Percentiles rank a stretch among this genome's conserved stretches.
Conservation (phyloP, 306 rosid genomes). For the Prunus mume region DNA sequence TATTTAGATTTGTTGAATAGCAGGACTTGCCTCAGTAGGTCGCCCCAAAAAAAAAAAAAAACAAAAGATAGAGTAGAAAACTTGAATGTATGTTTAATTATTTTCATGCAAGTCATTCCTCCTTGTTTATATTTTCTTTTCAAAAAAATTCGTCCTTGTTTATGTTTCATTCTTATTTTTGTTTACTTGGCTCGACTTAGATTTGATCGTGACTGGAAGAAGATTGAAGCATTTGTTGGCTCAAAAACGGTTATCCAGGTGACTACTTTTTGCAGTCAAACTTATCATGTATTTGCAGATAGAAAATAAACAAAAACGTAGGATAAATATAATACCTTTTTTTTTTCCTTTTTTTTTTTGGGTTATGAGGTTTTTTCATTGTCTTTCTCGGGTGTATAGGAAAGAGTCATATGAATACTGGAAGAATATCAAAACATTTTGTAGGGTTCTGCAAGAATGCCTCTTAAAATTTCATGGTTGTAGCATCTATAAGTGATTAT, state of each 20-base stretch:
- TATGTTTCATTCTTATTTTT: constrained; percentile 7
- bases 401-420: no score
- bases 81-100: neutral
- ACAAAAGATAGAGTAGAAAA: neutral
- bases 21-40: neutral
- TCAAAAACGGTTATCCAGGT: constrained; percentile 99
- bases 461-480: no score
- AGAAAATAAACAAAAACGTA: neutral
- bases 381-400: no score
- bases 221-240: constrained; percentile 94
- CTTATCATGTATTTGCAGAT: neutral
- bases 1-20: neutral
- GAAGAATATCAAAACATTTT: no score
- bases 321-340: neutral
- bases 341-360: neutral
- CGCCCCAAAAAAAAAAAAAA: neutral
- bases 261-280: constrained; percentile 15
- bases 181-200: constrained; percentile 37
- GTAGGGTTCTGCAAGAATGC: no score
- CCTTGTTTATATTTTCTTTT: neutral
- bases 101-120: neutral
- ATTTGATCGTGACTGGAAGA: constrained; percentile 98
- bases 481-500: no score
- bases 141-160: neutral
- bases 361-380: neutral